Evolutionary conservation across 1,139 yeast genomes (phyloP).

Genomic region (Lodderomyces metapsilosis): DNA sequence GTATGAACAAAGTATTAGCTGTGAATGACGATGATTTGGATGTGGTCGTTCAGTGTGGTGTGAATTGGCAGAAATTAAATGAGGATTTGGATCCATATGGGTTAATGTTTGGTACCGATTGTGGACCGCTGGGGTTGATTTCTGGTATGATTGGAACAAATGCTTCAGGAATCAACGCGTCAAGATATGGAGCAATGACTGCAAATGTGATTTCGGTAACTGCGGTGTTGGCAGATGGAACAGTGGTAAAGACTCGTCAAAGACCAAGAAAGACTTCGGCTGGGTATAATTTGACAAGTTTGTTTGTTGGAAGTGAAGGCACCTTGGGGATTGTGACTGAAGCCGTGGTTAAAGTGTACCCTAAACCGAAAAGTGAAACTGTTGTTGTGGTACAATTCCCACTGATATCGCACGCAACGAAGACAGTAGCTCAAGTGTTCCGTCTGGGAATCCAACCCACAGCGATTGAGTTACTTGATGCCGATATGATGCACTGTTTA

Average conservation of each 20-base stretch:
- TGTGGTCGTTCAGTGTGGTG: slow-evolving; percentile 44
- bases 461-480: slow-evolving; percentile 44
- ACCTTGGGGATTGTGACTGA: slow-evolving; percentile 47
- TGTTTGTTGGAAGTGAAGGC: slow-evolving; percentile 48
- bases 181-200: slow-evolving; percentile 46
- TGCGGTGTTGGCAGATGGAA: slow-evolving; percentile 47
- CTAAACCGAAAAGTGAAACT: slow-evolving; percentile 37
- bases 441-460: slow-evolving; percentile 41
- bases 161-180: slow-evolving; percentile 46
- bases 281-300: slow-evolving; percentile 44
- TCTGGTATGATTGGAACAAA: slow-evolving; percentile 48
- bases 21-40: slow-evolving; percentile 43
- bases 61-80: slow-evolving; percentile 44
- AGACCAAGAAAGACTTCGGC: slow-evolving; percentile 46
- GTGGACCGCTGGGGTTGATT: slow-evolving; percentile 45
- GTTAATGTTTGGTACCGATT: slow-evolving; percentile 44
- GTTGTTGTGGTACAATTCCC: slow-evolving; percentile 48
- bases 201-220: slow-evolving; percentile 42
- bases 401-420: slow-evolving; percentile 35
- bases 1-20: slow-evolving; percentile 33
- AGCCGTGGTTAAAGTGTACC: slow-evolving; percentile 42
- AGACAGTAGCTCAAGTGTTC: slow-evolving; percentile 41
- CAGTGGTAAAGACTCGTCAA: slow-evolving; percentile 41
- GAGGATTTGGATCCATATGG: slow-evolving; percentile 23
- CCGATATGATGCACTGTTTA: slow-evolving; percentile 46